A percentile compares a stretch with the other conserved stretches of the same genome.
These are phyloP conservation scores for Eimeria sp. DNA, from an alignment of 169 alveolate genomes.

Conservation along the genomic window DNA sequence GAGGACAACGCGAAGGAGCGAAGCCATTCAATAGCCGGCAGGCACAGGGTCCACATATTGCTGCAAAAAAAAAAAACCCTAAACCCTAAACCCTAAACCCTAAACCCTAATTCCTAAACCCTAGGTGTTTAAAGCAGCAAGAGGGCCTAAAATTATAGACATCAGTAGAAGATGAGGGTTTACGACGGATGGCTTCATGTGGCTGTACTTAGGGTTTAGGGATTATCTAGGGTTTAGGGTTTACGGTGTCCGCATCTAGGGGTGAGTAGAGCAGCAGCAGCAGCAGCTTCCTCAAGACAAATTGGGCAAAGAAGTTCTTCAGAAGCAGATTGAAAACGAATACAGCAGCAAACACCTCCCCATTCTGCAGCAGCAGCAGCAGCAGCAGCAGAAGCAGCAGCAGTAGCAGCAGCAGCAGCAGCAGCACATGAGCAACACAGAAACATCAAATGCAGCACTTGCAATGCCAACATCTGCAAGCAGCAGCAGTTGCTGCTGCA, in stretches of 20 bases:
- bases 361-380: background rate
- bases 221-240: background rate
- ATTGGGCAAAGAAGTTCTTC: background rate
- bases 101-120: constrained; percentile 18
- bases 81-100: constrained; percentile 44
- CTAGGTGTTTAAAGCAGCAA: background rate
- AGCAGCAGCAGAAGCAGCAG: background rate
- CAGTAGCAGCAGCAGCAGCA: background rate
- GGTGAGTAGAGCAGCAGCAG: background rate
- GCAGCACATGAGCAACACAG: too few species aligned
- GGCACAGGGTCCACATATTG: constrained; percentile 4
- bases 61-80: constrained; percentile 11
- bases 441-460: too few species aligned
- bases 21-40: background rate
- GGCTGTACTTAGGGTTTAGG: constrained; percentile 6
- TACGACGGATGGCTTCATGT: too few species aligned
- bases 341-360: background rate
- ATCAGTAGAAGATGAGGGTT: background rate
- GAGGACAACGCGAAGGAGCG: background rate
- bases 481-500: background rate
- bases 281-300: background rate
- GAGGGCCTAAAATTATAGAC: background rate
- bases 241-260: background rate
- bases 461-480: too few species aligned
- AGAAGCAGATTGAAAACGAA: background rate